Evolutionary conservation across 2,329 filamentous ascomycete species (phyloP).

Genomic region (Dothidotthia symphoricarpi): DNA sequence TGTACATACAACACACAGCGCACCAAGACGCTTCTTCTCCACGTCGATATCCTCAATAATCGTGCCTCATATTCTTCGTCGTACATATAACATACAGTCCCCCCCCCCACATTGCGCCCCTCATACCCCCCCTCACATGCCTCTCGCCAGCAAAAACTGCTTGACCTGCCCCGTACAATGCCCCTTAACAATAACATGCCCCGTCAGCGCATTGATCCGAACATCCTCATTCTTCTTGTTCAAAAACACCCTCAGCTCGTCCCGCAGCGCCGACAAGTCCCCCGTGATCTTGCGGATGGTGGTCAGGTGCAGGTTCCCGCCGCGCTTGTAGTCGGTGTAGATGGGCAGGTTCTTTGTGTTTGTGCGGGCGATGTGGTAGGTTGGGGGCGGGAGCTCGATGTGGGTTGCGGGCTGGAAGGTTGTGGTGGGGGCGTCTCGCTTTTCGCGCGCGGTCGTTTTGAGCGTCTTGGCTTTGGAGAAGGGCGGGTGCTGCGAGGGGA

Average conservation of each 20-base stretch:
- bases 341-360: slow-evolving; percentile 69
- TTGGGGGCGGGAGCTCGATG: slow-evolving; percentile 30
- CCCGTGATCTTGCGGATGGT: slow-evolving; percentile 78
- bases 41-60: too few species aligned
- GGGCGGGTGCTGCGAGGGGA: slow-evolving; percentile 16
- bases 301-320: slow-evolving; percentile 73
- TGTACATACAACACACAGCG: too few species aligned
- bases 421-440: slow-evolving; percentile 4
- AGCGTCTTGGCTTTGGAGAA: slow-evolving; percentile 5
- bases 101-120: too few species aligned
- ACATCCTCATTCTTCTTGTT: slow-evolving; percentile 57
- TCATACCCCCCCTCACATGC: slow-evolving; percentile 12
- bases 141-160: slow-evolving; percentile 16
- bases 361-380: slow-evolving; percentile 73
- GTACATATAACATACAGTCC: too few species aligned
- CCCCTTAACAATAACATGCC: slow-evolving; percentile 59
- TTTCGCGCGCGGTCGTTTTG: slow-evolving; percentile 2
- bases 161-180: slow-evolving; percentile 11
- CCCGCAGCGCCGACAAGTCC: slow-evolving; percentile 61
- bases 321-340: slow-evolving; percentile 71
- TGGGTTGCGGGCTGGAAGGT: slow-evolving; percentile 9
- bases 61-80: background rate
- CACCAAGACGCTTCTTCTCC: too few species aligned
- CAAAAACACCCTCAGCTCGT: slow-evolving; percentile 62
- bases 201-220: slow-evolving; percentile 61